Evolutionary conservation across 495 filamentous ascomycete species (phyloP).

Genomic region (Geoglossum glabrum): DNA sequence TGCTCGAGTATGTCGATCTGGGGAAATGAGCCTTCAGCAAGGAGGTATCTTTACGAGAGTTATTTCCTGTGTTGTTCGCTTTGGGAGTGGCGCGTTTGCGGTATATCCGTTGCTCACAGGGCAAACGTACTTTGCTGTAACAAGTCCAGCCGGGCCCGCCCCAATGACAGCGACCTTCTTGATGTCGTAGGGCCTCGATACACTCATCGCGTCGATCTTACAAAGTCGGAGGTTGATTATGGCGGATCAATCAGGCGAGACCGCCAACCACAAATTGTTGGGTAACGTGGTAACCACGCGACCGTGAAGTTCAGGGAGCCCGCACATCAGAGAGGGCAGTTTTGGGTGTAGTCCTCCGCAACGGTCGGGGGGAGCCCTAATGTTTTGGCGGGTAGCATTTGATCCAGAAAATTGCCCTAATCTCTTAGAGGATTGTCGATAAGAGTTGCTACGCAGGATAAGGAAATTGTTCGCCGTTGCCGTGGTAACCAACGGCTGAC

Average conservation of each 20-base stretch:
- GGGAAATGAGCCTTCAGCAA: constrained; percentile 50
- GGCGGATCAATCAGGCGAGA: no score
- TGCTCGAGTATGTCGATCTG: constrained; percentile 68
- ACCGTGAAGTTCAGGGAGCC: no score
- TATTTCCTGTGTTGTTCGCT: not conserved
- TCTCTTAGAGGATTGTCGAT: no score
- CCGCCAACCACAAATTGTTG: no score
- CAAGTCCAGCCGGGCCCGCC: constrained; percentile 47
- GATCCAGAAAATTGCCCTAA: no score
- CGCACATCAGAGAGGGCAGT: no score
- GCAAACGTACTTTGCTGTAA: constrained; percentile 32
- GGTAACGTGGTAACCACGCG: no score
- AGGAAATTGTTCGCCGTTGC: not conserved
- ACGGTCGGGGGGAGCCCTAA: no score
- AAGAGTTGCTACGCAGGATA: no score
- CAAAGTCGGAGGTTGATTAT: no score
- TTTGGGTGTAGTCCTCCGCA: no score
- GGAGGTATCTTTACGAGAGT: constrained; percentile 36
- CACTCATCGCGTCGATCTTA: not conserved
- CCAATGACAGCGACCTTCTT: constrained; percentile 45
- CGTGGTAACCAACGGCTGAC: not conserved
- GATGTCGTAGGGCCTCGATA: constrained; percentile 13
- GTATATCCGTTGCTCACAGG: not conserved
- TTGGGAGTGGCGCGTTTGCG: not conserved
- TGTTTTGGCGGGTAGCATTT: no score